Conservation (phyloP, 2,329 filamentous ascomycete genomes). For the Seiridium cupressi region DNA sequence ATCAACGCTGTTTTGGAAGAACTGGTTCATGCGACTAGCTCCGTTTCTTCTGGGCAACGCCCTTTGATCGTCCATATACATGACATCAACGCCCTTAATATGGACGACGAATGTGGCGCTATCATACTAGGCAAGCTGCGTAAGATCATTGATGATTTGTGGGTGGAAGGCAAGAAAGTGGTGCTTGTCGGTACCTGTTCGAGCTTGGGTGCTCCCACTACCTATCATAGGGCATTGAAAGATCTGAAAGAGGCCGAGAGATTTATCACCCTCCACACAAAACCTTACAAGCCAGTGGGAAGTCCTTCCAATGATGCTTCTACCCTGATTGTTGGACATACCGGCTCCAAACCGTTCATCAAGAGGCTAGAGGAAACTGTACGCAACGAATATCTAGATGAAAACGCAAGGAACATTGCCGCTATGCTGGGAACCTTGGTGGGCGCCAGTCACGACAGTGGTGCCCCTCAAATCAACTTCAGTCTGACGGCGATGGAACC, state of each 20-base stretch:
- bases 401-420: constrained; percentile 27
- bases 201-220: constrained; percentile 45
- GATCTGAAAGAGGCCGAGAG: constrained; percentile 38
- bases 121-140: constrained; percentile 70
- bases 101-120: constrained; percentile 62
- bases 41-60: constrained; percentile 29
- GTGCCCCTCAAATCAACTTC: not conserved
- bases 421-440: constrained; percentile 15
- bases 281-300: not conserved
- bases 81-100: constrained; percentile 76
- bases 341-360: not conserved
- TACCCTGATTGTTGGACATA: not conserved
- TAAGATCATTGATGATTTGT: constrained; percentile 67
- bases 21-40: constrained; percentile 48
- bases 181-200: constrained; percentile 79
- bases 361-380: not conserved
- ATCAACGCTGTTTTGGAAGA: constrained; percentile 55
- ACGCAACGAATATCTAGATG: constrained; percentile 16
- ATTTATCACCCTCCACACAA: constrained; percentile 11
- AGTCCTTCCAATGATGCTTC: not conserved
- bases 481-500: constrained; percentile 2
- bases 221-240: constrained; percentile 37
- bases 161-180: constrained; percentile 69
- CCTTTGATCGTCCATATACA: constrained; percentile 74
- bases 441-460: not conserved